Conservation (phyloP, 2,329 filamentous ascomycete species). For the Sordariomycetes sp. region DNA sequence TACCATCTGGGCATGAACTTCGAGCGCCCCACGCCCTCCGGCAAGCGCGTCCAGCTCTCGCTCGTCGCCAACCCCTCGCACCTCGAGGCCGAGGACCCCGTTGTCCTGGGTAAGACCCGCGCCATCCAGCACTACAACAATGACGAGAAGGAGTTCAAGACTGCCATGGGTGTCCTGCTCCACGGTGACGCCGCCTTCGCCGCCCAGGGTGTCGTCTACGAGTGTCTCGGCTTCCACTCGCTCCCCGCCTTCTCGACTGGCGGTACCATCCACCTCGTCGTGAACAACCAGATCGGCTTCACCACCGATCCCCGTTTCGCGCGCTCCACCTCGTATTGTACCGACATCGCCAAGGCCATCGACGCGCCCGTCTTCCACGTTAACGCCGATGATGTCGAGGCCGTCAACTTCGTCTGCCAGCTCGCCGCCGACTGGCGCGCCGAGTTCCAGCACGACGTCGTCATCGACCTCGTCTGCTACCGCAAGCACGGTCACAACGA, state of each 20-base stretch:
- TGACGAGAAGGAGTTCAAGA: constrained; percentile 77
- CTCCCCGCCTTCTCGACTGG: constrained; percentile 94
- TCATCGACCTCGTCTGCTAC: constrained; percentile 98
- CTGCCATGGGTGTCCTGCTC: constrained; percentile 88
- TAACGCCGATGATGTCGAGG: constrained; percentile 96
- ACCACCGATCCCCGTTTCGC: constrained; percentile 96
- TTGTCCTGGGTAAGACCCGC: constrained; percentile 92
- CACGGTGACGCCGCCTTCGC: constrained; percentile 97
- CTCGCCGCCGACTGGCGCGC: constrained; percentile 95
- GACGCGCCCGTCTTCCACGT: constrained; percentile 98
- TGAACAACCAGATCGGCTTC: constrained; percentile 99
- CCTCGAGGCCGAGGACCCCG: constrained; percentile 94
- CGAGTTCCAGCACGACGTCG: constrained; percentile 96
- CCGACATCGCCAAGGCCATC: constrained; percentile 97
- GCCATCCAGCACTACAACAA: constrained; percentile 99
- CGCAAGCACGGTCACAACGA: constrained; percentile 99
- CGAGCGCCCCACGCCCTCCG: constrained; percentile 92
- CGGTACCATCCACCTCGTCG: constrained; percentile 90
- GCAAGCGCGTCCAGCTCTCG: constrained; percentile 98
- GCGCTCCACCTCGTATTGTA: constrained; percentile 96
- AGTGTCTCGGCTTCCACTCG: constrained; percentile 94
- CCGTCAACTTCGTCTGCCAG: constrained; percentile 96
- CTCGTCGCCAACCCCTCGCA: constrained; percentile 97
- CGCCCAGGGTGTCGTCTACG: constrained; percentile 93
- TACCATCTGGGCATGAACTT: constrained; percentile 99